Evolutionary conservation across 2,329 filamentous ascomycete species (phyloP), one percentile per base, ranked within the genome.

Genomic region (Colletotrichum incanum): DNA sequence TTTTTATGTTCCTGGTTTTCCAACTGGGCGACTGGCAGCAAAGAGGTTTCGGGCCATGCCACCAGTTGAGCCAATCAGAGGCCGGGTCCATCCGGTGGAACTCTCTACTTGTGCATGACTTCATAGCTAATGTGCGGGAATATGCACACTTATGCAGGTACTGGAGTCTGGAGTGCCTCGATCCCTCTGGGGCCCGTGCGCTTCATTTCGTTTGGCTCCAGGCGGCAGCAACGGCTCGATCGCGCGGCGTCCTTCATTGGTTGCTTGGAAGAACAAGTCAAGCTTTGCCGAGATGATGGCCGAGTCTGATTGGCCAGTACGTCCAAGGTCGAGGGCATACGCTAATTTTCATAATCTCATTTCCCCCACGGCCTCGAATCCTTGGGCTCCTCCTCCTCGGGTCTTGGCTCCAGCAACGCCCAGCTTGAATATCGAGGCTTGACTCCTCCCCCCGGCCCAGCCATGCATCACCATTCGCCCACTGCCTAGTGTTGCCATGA

Each of bases 101-200:
- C 52, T 20, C 16, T 34, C 7, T 26, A 55, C 26, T 55, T 72
- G 52, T 72, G 54, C 69, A 49, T 69, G 69, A 60, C 56, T 39
- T 52, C 47, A 62, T 49, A 31, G 56, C 55, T 26, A 41, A 54
- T 56, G 47, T 56, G 56, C 47, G 41, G 56, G 31, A 54, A 65
- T 26, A 65, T 70, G 70, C 66, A 72, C 37, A 65, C 61, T 73
- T 73, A 71, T 71, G 71, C 71, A 73, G 61, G 71, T 71, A 72
- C 65, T 12, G 45, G 20, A 50, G 63, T 39, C 31, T 49, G 26
- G 52, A 41, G 34, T 39, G 34, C 43, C 45, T 47, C 23, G 31
- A 37, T 41, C 31, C 47, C 12, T 26, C 8, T 45, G 23, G 34
- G 41, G 56, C 26, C 67, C 43, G 67, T 73, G 71, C 47, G 54